Percentiles rank a stretch among this genome's conserved stretches.
phyloP scores from a whole-genome alignment of 2,329 filamentous ascomycete genomes.

The Xylariaceae sp. region DNA sequence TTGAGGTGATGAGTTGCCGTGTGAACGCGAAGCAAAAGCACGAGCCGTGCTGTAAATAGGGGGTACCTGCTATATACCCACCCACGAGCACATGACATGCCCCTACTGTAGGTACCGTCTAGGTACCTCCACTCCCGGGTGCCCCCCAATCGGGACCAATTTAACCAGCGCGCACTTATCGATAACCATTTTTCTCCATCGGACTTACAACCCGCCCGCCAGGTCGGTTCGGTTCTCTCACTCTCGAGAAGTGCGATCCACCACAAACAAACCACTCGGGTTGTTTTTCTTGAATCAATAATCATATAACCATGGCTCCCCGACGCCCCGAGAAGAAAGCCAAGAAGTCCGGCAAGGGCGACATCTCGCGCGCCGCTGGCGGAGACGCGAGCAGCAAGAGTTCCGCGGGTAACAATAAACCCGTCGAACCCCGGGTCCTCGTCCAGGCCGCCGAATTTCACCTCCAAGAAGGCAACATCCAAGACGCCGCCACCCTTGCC shows the following conservation, averaged over 20 bases:
- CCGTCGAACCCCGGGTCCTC: slow-evolving; percentile 30
- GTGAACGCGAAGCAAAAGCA: too few species aligned
- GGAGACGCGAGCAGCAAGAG: neutral
- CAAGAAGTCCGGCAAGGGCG: slow-evolving; percentile 29
- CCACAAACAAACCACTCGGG: slow-evolving; percentile 1
- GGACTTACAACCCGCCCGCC: neutral
- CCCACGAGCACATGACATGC: too few species aligned
- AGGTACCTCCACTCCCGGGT: too few species aligned
- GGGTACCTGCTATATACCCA: too few species aligned
- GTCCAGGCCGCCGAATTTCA: slow-evolving; percentile 33
- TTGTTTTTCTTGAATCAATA: slow-evolving; percentile 4
- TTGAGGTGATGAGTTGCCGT: too few species aligned
- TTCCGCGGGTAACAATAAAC: slow-evolving; percentile 18
- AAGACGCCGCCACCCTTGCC: slow-evolving; percentile 29
- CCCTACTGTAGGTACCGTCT: too few species aligned
- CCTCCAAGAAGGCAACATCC: slow-evolving; percentile 30
- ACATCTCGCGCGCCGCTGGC: slow-evolving; percentile 24
- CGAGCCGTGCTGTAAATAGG: too few species aligned
- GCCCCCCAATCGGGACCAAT: too few species aligned
- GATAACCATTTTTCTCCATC: slow-evolving; percentile 27
- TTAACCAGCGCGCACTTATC: slow-evolving; percentile 18
- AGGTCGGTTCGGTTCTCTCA: slow-evolving; percentile 1
- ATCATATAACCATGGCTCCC: slow-evolving; percentile 28
- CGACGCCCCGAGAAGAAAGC: slow-evolving; percentile 33
- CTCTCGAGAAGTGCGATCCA: neutral